Evolutionary conservation across 352 stramenopile species (phyloP), one percentile per base, ranked within the genome.

Genomic region (Phytophthora podocarpi): DNA sequence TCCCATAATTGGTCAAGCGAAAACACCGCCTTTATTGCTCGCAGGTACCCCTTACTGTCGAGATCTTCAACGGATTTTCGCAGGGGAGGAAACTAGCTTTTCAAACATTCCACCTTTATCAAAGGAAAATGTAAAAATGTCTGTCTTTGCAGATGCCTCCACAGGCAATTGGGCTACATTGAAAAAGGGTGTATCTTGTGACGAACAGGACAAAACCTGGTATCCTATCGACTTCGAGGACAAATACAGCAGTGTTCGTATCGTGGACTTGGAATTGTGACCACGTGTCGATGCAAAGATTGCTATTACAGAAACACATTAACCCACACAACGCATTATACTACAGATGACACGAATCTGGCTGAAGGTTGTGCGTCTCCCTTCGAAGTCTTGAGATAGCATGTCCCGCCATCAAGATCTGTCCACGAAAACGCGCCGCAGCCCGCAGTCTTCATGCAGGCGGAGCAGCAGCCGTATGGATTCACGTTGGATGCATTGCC

Each of bases 341-440:
- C 49, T 59, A 57, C 34, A 41, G 61, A 50, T 11, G 49, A 72
- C 31, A 67, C 24, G 31, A 72, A 67, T 20, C 2, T 20, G 11
- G 55, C 67, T 21, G 46, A 50, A 20, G 23, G 16, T n/a, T 48
- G 54, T 15, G 26, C 39, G 9, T 21, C 70, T 70, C 60, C 64
- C 46, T 74, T 80, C 32, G 15, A 23, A n/a, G 55, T 82, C 67
- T 89, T 91, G 40, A 89, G 68, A 67, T 78, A 89, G 67, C 82
- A 91, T 21, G 57, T 79, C 12, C 82, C 82, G 4, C 72, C 73
- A 34, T 74, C 67, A 23, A 45, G 58, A 51, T 75, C 68, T 40
- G 37, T 72, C 75, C 75, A 89, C 11, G 77, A 73, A 39, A 81
- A 89, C 4, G 72, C 77, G 7, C 46, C 41, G 55, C 80, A 89